Conservation (phyloP, 805 yeast species). For the Suhomyces prunicola region DNA sequence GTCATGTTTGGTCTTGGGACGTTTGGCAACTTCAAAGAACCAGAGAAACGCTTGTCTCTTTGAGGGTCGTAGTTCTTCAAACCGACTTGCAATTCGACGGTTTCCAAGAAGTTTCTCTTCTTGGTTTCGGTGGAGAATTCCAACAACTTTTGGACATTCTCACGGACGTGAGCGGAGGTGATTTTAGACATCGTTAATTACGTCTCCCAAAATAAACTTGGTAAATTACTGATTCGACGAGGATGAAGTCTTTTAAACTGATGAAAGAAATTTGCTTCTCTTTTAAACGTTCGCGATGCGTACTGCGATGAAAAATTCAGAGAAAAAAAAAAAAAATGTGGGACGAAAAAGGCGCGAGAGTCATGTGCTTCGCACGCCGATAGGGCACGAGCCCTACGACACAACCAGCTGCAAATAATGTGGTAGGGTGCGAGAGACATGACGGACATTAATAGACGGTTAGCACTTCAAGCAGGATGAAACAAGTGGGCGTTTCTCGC, state of each 20-base stretch:
- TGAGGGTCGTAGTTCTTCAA: slow-evolving; percentile 99
- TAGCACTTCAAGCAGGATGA: not conserved
- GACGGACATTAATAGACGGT: not conserved
- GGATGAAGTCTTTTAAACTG: slow-evolving; percentile 25
- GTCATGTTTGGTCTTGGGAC: slow-evolving; percentile 99
- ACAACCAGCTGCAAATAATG: not conserved
- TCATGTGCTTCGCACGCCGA: not conserved
- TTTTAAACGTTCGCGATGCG: not conserved
- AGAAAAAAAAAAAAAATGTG: not conserved
- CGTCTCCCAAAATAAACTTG: slow-evolving; percentile 74
- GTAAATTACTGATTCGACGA: slow-evolving; percentile 55
- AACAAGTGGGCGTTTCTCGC: not conserved
- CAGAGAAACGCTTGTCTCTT: slow-evolving; percentile 99
- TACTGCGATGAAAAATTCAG: not conserved
- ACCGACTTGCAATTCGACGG: slow-evolving; percentile 99
- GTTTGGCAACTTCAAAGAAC: slow-evolving; percentile 95
- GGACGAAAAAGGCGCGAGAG: not conserved
- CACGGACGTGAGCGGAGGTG: slow-evolving; percentile 91
- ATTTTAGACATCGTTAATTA: slow-evolving; percentile 71
- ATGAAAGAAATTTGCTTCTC: not conserved
- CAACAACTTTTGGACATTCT: slow-evolving; percentile 88
- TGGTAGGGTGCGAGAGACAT: not conserved
- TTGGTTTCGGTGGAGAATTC: slow-evolving; percentile 89
- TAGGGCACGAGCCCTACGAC: slow-evolving; percentile 7
- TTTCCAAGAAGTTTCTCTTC: slow-evolving; percentile 99